Evolutionary conservation across 768 basidiomycete species (phyloP).

Genomic region (Macrolepiota fuliginosa): DNA sequence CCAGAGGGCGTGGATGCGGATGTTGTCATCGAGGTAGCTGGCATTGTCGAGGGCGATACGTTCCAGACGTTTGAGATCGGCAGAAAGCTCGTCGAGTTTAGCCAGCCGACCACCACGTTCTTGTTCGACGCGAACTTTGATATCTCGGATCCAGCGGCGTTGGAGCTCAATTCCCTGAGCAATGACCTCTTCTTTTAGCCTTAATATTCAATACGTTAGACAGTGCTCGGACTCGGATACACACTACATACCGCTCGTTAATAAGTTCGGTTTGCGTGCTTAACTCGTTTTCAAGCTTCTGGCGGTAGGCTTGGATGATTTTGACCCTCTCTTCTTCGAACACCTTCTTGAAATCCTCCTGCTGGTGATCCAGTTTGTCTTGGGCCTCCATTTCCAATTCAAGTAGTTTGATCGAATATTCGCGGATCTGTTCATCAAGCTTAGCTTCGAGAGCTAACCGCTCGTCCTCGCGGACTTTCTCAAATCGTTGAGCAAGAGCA

Average conservation of each 20-base stretch:
- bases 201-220: slow-evolving; percentile 25
- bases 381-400: slow-evolving; percentile 84
- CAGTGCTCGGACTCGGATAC: neutral
- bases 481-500: slow-evolving; percentile 71
- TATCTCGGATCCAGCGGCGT: slow-evolving; percentile 92
- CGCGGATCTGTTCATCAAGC: slow-evolving; percentile 80
- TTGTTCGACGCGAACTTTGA: slow-evolving; percentile 94
- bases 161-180: slow-evolving; percentile 98
- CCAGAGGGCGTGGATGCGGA: slow-evolving; percentile 90
- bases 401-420: slow-evolving; percentile 78
- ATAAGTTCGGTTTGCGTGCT: slow-evolving; percentile 88
- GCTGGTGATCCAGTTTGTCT: slow-evolving; percentile 81
- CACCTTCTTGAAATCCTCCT: slow-evolving; percentile 80
- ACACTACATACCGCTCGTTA: slow-evolving; percentile 75
- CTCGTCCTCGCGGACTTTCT: slow-evolving; percentile 79
- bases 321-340: slow-evolving; percentile 75
- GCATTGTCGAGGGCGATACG: slow-evolving; percentile 91
- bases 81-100: slow-evolving; percentile 90
- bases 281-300: slow-evolving; percentile 83
- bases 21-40: slow-evolving; percentile 87
- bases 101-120: slow-evolving; percentile 95
- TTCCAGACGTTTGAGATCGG: slow-evolving; percentile 88
- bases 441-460: slow-evolving; percentile 55
- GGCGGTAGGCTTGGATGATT: slow-evolving; percentile 76
- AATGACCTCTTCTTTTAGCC: slow-evolving; percentile 91